These are phyloP conservation scores for Tulasnella sp. DNA, from an alignment of 768 basidiomycete genomes.

Conservation along the genomic window DNA sequence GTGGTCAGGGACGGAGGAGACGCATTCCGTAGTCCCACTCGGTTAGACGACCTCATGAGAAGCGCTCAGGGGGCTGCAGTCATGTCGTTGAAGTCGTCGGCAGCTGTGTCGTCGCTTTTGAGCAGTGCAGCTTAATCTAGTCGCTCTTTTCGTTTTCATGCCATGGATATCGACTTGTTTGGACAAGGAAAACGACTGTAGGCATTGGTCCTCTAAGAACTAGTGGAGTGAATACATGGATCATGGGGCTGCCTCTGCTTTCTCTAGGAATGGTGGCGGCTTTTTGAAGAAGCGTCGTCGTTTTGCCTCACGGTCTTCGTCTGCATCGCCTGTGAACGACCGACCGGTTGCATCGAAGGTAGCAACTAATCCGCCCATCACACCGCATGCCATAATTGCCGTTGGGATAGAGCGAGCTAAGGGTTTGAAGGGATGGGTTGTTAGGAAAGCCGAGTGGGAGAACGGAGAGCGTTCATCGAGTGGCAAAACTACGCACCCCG, in stretches of 20 bases:
- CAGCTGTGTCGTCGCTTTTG: slow-evolving; percentile 58
- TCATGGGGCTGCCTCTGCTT: neutral
- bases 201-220: neutral
- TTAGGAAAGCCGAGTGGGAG: slow-evolving; percentile 26
- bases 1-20: slow-evolving; percentile 29
- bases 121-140: neutral
- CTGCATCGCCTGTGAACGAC: slow-evolving; percentile 42
- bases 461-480: slow-evolving; percentile 6
- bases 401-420: slow-evolving; percentile 79
- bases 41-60: slow-evolving; percentile 46
- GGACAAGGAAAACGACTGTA: neutral
- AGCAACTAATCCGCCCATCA: slow-evolving; percentile 75
- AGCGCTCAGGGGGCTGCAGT: slow-evolving; percentile 63
- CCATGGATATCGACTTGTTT: neutral
- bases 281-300: slow-evolving; percentile 80
- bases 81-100: slow-evolving; percentile 52
- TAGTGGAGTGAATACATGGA: neutral
- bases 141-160: neutral
- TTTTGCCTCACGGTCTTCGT: slow-evolving; percentile 57
- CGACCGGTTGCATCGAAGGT: slow-evolving; percentile 76
- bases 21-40: slow-evolving; percentile 45
- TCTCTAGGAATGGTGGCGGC: slow-evolving; percentile 40
- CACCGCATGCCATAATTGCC: slow-evolving; percentile 71
- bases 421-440: neutral
- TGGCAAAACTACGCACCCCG: slow-evolving; percentile 51